Base-by-base conservation (phyloP, 441 rosid species). In the Manihot esculenta region DNA sequence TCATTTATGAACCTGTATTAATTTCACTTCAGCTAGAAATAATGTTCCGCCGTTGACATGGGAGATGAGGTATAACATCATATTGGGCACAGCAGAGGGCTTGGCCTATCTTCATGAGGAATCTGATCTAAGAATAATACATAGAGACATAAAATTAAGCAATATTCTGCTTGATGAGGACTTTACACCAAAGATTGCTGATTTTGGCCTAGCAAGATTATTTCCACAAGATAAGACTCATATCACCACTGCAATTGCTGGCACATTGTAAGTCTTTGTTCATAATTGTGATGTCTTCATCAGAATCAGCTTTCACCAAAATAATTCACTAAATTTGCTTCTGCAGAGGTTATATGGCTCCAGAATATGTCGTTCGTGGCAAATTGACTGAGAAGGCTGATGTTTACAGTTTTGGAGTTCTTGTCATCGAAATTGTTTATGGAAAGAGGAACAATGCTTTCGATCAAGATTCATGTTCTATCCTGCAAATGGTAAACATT, bases 321-420 rank as follows among this genome's bases (percentile, higher is more conserved):
- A 13, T 18, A 23, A 17, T 65, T 49, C 7, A 2, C 48, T 48
- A 47, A 61, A 13, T 48, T 73, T 77, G 70, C 61, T 41, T 62
- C 53, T 74, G 66, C 71, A 93, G 97, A 76, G 98, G 98, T 38
- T 93, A 91, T 78, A 89, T 89, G 98, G 97, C 97, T 49, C 98
- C 98, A 0, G 98, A 93, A 58, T 93, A 91, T 49, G 77, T 87
- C 7, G 89, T 87, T 68, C 80, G 86, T 0, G 98, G 98, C 30
- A 83, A 86, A 68, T 74, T 93, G 53, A 91, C 92, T 0, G 96
- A 89, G 83, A 93, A 91, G 83, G 97, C 86, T 0, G 97, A 93
- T 17, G 88, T 93, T 57, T 93, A 91, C 72, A 87, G 96, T 78
- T 93, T 85, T 0, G 98, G 98, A 57, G 92, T 93, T 65, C 77